A percentile compares a stretch with the other conserved stretches of the same genome.
phyloP scores from a whole-genome alignment of 768 basidiomycete genomes.

The Collybia sp. region DNA sequence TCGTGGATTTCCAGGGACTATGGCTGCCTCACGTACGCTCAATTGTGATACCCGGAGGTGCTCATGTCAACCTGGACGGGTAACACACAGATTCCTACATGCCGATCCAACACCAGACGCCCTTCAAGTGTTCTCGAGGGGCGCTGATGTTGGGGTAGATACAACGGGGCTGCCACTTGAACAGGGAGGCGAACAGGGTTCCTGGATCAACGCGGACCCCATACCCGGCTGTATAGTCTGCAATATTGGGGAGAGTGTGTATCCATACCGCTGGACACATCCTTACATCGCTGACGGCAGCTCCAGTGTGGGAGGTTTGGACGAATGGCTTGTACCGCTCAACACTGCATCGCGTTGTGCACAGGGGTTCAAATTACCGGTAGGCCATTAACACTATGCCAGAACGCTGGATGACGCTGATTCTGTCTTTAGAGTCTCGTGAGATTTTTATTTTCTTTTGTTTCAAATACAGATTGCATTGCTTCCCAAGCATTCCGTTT shows the following conservation, averaged over 20 bases:
- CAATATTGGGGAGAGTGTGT: conserved; percentile 87
- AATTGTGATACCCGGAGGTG: background rate
- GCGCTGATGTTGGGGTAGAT: conserved; percentile 23
- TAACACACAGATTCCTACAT: conserved; percentile 67
- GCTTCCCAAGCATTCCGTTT: conserved; percentile 68
- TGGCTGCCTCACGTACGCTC: conserved; percentile 77
- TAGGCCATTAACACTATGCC: conserved; percentile 22
- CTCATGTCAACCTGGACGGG: background rate
- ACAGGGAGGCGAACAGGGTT: conserved; percentile 51
- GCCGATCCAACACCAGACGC: conserved; percentile 79
- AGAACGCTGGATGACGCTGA: background rate
- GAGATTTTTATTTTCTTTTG: conserved; percentile 20
- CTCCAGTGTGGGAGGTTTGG: conserved; percentile 89
- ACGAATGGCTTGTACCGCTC: conserved; percentile 80
- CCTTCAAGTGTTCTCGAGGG: conserved; percentile 72
- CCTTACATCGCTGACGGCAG: background rate
- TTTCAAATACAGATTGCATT: background rate
- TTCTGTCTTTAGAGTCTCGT: conserved; percentile 59
- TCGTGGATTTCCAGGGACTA: conserved; percentile 60
- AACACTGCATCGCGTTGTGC: conserved; percentile 87
- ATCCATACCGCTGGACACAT: background rate
- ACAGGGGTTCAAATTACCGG: conserved; percentile 68
- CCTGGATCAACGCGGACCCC: conserved; percentile 85
- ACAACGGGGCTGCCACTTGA: conserved; percentile 39
- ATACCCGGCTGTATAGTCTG: conserved; percentile 81